These are phyloP conservation scores for Cardamine resedifolia DNA, from an alignment of 345 rosid species.

Conservation along the genomic window DNA sequence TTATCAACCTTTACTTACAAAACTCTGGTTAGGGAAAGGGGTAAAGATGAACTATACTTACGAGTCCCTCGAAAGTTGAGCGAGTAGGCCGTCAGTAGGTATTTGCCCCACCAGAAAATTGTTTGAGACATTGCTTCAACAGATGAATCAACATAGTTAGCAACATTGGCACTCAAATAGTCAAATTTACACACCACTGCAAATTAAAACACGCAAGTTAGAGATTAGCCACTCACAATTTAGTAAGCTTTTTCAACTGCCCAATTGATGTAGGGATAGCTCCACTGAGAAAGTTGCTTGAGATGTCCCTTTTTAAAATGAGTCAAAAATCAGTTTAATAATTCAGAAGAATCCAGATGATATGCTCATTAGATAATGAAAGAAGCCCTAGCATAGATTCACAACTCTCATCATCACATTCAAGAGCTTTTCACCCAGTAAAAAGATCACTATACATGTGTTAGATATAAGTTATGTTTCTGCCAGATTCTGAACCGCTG, in stretches of 20 bases:
- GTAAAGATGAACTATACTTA: constrained; percentile 46
- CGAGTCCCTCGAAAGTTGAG: constrained; percentile 62
- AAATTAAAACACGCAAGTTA: background rate
- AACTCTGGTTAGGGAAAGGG: constrained; percentile 15
- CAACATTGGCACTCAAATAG: constrained; percentile 26
- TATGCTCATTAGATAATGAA: constrained; percentile 5
- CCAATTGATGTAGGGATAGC: constrained; percentile 77
- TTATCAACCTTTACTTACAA: constrained; percentile 5
- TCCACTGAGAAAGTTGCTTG: constrained; percentile 74
- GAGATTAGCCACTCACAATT: constrained; percentile 61
- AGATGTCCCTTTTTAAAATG: constrained; percentile 58
- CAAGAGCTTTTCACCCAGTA: background rate
- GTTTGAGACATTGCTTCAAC: constrained; percentile 79
- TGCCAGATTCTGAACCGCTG: constrained; percentile 5
- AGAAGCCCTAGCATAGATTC: constrained; percentile 12
- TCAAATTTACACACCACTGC: background rate
- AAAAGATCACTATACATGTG: constrained; percentile 1
- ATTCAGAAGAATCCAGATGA: constrained; percentile 24
- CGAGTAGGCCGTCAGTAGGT: constrained; percentile 73
- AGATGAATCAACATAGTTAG: constrained; percentile 36
- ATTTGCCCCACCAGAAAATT: constrained; percentile 83
- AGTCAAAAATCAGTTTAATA: background rate
- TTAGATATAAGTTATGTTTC: background rate
- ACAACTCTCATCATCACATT: constrained; percentile 9
- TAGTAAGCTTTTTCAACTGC: constrained; percentile 55